phyloP scores from a whole-genome alignment of 2,329 filamentous ascomycete species.

The Paraphoma sp. region DNA sequence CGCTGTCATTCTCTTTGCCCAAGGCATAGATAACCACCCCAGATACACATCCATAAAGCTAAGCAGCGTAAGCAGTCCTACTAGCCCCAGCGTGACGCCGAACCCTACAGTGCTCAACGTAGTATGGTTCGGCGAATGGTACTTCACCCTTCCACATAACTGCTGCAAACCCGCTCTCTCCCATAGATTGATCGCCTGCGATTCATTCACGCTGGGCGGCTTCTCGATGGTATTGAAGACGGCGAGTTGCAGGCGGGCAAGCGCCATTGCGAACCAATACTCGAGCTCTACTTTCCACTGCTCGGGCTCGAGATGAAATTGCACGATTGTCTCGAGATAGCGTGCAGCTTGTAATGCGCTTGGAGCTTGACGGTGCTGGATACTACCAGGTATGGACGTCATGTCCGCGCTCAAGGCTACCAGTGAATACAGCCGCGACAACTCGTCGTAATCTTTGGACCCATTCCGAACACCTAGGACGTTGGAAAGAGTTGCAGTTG shows the following conservation, averaged over 20 bases:
- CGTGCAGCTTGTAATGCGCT: neutral
- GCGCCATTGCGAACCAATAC: conserved; percentile 2
- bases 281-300: conserved; percentile 5
- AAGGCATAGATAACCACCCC: neutral
- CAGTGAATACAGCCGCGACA: neutral
- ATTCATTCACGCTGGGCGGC: neutral
- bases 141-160: conserved; percentile 3
- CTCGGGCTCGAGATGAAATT: neutral
- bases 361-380: neutral
- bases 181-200: neutral
- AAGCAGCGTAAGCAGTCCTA: neutral
- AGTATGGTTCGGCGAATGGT: neutral
- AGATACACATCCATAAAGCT: neutral
- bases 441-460: neutral
- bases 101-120: neutral
- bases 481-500: neutral
- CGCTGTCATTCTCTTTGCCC: neutral
- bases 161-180: neutral
- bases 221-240: conserved; percentile 5
- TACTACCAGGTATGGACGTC: conserved; percentile 1
- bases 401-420: neutral
- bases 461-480: neutral
- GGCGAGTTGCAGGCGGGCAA: conserved; percentile 1
- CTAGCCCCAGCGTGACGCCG: neutral
- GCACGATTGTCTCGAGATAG: neutral